phyloP scores from a whole-genome alignment of 1,284 basidiomycete genomes.

The Mycena sp. region DNA sequence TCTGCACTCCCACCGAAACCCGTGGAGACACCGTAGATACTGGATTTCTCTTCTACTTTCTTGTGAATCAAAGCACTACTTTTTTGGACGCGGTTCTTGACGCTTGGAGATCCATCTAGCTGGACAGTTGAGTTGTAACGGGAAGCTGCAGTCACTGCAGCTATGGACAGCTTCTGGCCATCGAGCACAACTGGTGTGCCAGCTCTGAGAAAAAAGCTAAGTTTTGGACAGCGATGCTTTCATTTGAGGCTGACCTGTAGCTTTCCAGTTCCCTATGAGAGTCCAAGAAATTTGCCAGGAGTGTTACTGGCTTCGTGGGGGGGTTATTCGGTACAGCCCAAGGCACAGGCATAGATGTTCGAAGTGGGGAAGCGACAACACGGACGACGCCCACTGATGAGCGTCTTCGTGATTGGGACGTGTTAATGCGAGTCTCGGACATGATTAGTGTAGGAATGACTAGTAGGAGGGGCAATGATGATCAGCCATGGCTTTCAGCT shows the following conservation, averaged over 20 bases:
- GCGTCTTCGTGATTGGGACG: slow-evolving; percentile 22
- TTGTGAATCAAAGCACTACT: slow-evolving; percentile 69
- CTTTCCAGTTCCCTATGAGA: slow-evolving; percentile 61
- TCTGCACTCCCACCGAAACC: slow-evolving; percentile 81
- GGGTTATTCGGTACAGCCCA: slow-evolving; percentile 20
- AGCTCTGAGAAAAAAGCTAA: background rate
- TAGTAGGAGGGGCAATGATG: background rate
- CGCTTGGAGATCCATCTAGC: slow-evolving; percentile 58
- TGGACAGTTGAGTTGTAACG: slow-evolving; percentile 65
- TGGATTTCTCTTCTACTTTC: slow-evolving; percentile 66
- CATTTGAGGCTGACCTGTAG: slow-evolving; percentile 52
- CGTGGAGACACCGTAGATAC: slow-evolving; percentile 85
- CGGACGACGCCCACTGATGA: slow-evolving; percentile 22
- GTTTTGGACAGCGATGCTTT: too few relatives aligned
- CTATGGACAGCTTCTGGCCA: slow-evolving; percentile 76
- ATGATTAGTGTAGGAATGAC: slow-evolving; percentile 19
- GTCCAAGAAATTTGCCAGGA: slow-evolving; percentile 59
- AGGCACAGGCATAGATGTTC: slow-evolving; percentile 28
- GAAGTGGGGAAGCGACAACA: slow-evolving; percentile 34
- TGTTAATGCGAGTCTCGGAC: slow-evolving; percentile 24
- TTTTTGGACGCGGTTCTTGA: slow-evolving; percentile 61
- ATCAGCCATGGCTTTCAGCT: slow-evolving; percentile 5
- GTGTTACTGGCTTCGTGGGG: slow-evolving; percentile 34
- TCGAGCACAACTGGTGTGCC: slow-evolving; percentile 72
- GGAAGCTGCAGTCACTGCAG: slow-evolving; percentile 77